Evolutionary conservation across 768 basidiomycete species (phyloP).

Genomic region (Mycena crocata): DNA sequence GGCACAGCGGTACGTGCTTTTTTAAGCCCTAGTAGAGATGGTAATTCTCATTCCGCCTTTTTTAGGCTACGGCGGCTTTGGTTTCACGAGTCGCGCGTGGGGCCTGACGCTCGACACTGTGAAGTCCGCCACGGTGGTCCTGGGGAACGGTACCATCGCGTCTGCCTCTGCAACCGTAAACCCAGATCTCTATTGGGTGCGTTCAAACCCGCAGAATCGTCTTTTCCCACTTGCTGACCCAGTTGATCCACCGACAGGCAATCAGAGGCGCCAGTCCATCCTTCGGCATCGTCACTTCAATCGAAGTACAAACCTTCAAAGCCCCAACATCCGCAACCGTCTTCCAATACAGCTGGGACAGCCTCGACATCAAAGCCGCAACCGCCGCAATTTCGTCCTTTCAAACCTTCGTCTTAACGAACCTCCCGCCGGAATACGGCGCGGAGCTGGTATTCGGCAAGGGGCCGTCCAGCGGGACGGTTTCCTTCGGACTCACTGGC

Average conservation of each 20-base stretch:
- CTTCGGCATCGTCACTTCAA: constrained; percentile 55
- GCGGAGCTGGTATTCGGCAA: constrained; percentile 46
- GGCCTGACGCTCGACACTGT: constrained; percentile 64
- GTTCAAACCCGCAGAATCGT: constrained; percentile 7
- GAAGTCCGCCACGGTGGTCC: constrained; percentile 52
- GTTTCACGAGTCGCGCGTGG: constrained; percentile 61
- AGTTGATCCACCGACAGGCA: constrained; percentile 41
- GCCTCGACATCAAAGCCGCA: constrained; percentile 44
- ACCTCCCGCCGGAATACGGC: constrained; percentile 49
- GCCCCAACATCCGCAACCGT: constrained; percentile 52
- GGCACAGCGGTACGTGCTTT: constrained; percentile 52
- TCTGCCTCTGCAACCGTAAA: constrained; percentile 51
- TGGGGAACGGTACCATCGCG: constrained; percentile 56
- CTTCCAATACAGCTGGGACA: constrained; percentile 51
- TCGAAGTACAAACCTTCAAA: constrained; percentile 52
- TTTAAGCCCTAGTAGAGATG: not conserved
- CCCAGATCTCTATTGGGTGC: constrained; percentile 65
- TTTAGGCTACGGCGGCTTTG: constrained; percentile 58
- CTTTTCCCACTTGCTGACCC: not conserved
- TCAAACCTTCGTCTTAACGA: constrained; percentile 49
- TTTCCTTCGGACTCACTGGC: constrained; percentile 48
- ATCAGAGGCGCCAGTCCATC: constrained; percentile 54
- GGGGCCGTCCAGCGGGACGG: constrained; percentile 42
- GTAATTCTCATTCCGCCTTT: not conserved
- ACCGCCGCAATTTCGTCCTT: constrained; percentile 44